Percentiles rank a stretch among this genome's conserved stretches.
phyloP scores from a whole-genome alignment of 495 filamentous ascomycete species.

The Podospora sp. region DNA sequence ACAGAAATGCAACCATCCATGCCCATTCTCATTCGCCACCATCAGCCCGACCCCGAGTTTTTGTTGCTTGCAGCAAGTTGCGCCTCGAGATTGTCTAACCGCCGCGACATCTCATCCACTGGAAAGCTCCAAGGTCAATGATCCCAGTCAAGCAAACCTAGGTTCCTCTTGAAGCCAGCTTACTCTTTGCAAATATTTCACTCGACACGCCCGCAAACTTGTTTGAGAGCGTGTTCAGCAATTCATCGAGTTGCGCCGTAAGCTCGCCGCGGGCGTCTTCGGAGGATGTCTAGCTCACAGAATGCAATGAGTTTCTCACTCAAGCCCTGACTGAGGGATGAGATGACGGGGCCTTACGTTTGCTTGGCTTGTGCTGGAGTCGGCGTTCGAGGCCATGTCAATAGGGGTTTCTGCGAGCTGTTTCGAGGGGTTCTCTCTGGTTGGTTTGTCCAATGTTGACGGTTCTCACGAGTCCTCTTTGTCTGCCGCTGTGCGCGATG shows the following conservation, averaged over 20 bases:
- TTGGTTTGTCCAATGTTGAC: background rate
- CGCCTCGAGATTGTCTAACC: constrained; percentile 84
- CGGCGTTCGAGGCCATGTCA: constrained; percentile 40
- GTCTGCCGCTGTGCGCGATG: background rate
- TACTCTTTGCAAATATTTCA: constrained; percentile 89
- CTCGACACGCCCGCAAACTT: constrained; percentile 81
- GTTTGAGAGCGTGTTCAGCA: constrained; percentile 77
- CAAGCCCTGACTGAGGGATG: no score
- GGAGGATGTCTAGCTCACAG: constrained; percentile 30
- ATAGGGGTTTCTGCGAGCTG: no score
- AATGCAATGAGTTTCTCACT: background rate
- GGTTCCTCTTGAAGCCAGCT: constrained; percentile 31
- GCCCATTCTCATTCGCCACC: background rate
- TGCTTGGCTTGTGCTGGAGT: constrained; percentile 34
- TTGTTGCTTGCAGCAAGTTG: constrained; percentile 61
- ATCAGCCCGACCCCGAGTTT: constrained; percentile 29
- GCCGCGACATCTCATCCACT: constrained; percentile 96
- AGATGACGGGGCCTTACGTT: constrained; percentile 30
- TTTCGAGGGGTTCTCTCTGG: no score
- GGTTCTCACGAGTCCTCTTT: background rate
- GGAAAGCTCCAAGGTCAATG: constrained; percentile 3
- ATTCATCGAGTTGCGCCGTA: constrained; percentile 76
- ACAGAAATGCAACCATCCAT: background rate
- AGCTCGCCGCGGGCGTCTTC: constrained; percentile 61
- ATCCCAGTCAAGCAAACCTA: background rate